Conservation (phyloP, 352 stramenopile species). For the Globisporangium solare region DNA sequence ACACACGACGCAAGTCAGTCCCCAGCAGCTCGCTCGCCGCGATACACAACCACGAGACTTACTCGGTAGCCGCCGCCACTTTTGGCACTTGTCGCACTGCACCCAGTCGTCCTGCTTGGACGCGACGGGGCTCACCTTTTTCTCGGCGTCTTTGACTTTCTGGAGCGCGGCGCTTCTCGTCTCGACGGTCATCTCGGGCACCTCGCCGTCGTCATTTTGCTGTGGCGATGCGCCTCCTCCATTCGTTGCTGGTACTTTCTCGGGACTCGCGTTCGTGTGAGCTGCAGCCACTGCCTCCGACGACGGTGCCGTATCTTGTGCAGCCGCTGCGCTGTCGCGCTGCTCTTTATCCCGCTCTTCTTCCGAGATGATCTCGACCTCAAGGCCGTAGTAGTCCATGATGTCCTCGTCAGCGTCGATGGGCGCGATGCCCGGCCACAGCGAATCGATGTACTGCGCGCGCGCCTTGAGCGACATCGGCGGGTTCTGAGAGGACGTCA, state of each 20-base stretch:
- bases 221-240: conserved; percentile 4
- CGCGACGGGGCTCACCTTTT: conserved; percentile 39
- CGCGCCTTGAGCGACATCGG: conserved; percentile 52
- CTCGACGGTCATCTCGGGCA: conserved; percentile 39
- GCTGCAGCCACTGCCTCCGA: conserved; percentile 9
- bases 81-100: conserved; percentile 84
- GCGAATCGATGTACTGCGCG: conserved; percentile 57
- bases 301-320: conserved; percentile 10
- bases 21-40: neutral
- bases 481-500: conserved; percentile 36
- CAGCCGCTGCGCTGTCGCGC: neutral
- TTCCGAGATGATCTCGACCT: conserved; percentile 71
- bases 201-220: conserved; percentile 12
- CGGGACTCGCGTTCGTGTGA: conserved; percentile 14
- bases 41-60: conserved; percentile 12
- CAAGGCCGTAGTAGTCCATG: conserved; percentile 73
- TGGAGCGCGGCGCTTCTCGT: conserved; percentile 45
- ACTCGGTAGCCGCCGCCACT: conserved; percentile 81
- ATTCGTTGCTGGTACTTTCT: conserved; percentile 8
- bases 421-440: conserved; percentile 61
- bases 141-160: conserved; percentile 42
- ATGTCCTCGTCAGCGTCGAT: conserved; percentile 65
- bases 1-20: neutral
- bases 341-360: conserved; percentile 26
- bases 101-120: conserved; percentile 85